Base-by-base conservation (phyloP, 306 rosid genomes). In the Sechiopsis laciniata region DNA sequence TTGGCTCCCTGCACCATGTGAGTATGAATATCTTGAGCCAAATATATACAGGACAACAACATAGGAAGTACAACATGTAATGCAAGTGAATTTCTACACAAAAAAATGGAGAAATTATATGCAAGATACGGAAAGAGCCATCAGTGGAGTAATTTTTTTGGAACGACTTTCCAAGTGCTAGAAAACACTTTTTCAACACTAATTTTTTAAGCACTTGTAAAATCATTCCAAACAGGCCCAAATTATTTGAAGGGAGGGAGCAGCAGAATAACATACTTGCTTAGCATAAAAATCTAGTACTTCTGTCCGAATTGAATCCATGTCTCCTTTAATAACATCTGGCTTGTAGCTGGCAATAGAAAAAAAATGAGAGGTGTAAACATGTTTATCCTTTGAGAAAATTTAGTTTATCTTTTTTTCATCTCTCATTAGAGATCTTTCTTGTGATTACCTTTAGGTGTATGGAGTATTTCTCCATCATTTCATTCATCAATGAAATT, bases 261-360 rank as follows among this genome's bases (percentile, higher is more conserved):
- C 12, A 9, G 45, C 35, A 50, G 55, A 57, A 16, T 53, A 15
- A 58, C 40, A 61, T 78, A 94, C 99, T 88, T 82, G 76, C 59
- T 74, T 83, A 75, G 74, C 58, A 77, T 91, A 91, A 79, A 85
- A 94, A 12, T 80, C 91, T 48, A 91, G 83, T 72, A 94, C 97
- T 26, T 94, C 99, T 63, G 77, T 42, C 62, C 92, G 84, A 67
- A 89, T 78, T 69, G 99, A 94, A 77, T 94, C 99, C 99, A 94
- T 80, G 73, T 94, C 99, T 55, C 99, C 99, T 78, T 87, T 88
- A 52, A 94, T 91, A 71, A 82, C 92, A 80, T 94, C 96, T 1
- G 99, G 99, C 85, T 80, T 87, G 88, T 85, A 88, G 86, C 99
- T 94, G 83, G 53, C 53, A 72, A 72, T 74, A 78, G 45, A 56